Evolutionary conservation across 441 rosid genomes (phyloP), one percentile per base, ranked within the genome.

Genomic region (Iberis amara): DNA sequence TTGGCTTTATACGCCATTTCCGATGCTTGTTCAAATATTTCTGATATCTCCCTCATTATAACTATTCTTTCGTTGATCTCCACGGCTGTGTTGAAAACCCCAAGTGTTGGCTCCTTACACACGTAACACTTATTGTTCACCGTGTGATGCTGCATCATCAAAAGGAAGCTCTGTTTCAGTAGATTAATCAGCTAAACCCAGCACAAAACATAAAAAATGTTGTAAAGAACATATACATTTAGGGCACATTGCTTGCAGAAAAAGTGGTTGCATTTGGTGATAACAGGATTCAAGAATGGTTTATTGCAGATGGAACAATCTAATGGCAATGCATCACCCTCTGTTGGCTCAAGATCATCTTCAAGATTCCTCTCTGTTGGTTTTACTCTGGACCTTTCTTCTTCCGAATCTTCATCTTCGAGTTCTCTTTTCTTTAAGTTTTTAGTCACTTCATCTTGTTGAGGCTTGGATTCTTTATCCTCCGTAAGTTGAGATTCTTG

Each of bases 241-340:
- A 32, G 42, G 57, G 94, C 90, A 39, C 90, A 84, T 51, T 77
- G 86, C 72, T 82, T 80, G 9, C 96, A 87, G 57, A 87, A 87
- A 64, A 75, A 80, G 57, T 87, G 90, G 59, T 73, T 76, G 82
- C 96, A 87, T 50, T 75, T 79, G 0, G 90, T 84, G 28, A 80
- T 68, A 31, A 87, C 80, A 7, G 90, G 88, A 75, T 85, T 80
- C 42, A 71, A 79, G 76, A 82, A 87, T 5, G 79, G 79, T 42
- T 76, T 50, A 73, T 78, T 72, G 58, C 90, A 84, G 26, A 87
- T 80, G 66, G 78, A 79, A 61, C 96, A 87, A 2, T 84, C 79
- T 49, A 84, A 76, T 6, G 60, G 89, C 57, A 86, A 50, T 0
- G 58, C 35, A 1, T 80, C 79, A 0, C 73, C 80, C 3, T 73